Conservation (phyloP, 768 basidiomycete species). For the Boletus vinaceobasis region DNA sequence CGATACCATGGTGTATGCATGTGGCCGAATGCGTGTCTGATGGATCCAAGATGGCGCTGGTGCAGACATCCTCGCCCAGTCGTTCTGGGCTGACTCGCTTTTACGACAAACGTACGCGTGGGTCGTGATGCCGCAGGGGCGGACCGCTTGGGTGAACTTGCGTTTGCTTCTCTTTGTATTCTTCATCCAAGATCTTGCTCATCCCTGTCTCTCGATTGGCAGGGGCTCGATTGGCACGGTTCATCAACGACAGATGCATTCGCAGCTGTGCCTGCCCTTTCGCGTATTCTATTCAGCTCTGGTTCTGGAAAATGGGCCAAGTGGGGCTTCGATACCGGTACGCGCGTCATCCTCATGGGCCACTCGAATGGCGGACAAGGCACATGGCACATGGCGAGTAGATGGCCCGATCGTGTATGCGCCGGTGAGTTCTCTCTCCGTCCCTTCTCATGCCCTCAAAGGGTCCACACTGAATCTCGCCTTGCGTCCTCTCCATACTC, state of each 20-base stretch:
- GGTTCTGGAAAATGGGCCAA: conserved; percentile 34
- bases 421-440: conserved; percentile 43
- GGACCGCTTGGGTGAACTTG: conserved; percentile 70
- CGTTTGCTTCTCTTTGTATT: neutral
- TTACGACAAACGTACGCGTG: conserved; percentile 60
- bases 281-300: conserved; percentile 38
- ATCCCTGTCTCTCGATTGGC: neutral
- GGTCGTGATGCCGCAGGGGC: conserved; percentile 79
- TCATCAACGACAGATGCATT: conserved; percentile 73
- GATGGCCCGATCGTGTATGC: conserved; percentile 72
- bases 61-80: conserved; percentile 55
- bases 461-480: neutral
- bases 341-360: conserved; percentile 67
- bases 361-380: conserved; percentile 96
- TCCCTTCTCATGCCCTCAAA: too few species aligned
- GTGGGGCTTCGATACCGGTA: conserved; percentile 38
- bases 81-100: conserved; percentile 64
- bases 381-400: conserved; percentile 72
- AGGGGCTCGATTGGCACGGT: conserved; percentile 95
- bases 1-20: neutral
- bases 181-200: neutral
- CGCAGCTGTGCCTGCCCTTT: conserved; percentile 55
- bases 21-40: neutral
- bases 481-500: neutral
- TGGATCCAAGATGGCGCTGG: conserved; percentile 76